A percentile compares a stretch with the other conserved stretches of the same genome.
Evolutionary conservation across 2,329 filamentous ascomycete species (phyloP).

Genomic region (Penicillium sp.): DNA sequence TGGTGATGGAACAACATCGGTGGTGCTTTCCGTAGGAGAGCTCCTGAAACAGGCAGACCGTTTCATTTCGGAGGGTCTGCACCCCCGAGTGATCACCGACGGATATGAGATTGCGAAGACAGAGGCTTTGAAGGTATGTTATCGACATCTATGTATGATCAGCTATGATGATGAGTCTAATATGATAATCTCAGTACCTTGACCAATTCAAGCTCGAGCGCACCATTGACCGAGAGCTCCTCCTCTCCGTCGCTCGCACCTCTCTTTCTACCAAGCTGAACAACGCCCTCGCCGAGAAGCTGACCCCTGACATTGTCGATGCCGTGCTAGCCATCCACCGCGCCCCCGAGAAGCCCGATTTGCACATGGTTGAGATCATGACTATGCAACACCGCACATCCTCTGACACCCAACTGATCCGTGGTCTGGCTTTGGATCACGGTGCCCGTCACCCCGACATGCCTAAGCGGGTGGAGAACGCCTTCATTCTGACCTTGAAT

Average conservation of each 20-base stretch:
- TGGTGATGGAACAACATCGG: conserved; percentile 95
- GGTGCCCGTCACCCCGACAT: conserved; percentile 97
- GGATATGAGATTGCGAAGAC: conserved; percentile 96
- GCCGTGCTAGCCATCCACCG: conserved; percentile 93
- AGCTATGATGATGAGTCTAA: conserved; percentile 15
- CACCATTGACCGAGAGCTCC: conserved; percentile 88
- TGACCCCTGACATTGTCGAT: conserved; percentile 94
- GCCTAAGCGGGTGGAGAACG: conserved; percentile 95
- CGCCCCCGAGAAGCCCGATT: conserved; percentile 84
- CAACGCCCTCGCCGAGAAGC: conserved; percentile 79
- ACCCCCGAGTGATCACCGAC: conserved; percentile 94
- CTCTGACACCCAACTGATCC: conserved; percentile 93
- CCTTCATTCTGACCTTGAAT: conserved; percentile 91
- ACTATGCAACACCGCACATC: conserved; percentile 99
- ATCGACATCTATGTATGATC: neutral
- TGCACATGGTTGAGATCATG: conserved; percentile 99
- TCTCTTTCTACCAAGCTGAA: conserved; percentile 96
- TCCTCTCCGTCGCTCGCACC: conserved; percentile 89
- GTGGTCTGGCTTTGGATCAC: conserved; percentile 89
- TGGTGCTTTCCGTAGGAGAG: conserved; percentile 93
- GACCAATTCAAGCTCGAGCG: conserved; percentile 88
- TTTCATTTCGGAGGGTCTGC: conserved; percentile 94
- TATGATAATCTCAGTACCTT: conserved; percentile 65
- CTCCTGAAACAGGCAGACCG: conserved; percentile 96
- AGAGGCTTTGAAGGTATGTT: conserved; percentile 76